phyloP scores from a whole-genome alignment of 495 filamentous ascomycete species.

The Tuber brumale region DNA sequence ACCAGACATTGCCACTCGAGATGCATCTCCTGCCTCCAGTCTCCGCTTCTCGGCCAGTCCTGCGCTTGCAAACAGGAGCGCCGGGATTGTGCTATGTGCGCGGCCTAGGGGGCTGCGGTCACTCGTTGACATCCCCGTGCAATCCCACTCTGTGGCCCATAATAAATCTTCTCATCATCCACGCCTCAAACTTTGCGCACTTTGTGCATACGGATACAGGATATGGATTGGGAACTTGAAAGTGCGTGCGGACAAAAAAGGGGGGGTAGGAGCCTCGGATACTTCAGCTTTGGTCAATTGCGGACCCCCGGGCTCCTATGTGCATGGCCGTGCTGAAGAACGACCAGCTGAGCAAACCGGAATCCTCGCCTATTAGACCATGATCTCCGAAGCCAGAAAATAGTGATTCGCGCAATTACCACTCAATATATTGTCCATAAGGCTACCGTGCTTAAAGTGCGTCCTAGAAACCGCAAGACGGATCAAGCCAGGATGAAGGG shows the following conservation, averaged over 20 bases:
- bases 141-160: not conserved
- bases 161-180: not conserved
- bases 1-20: not conserved
- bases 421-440: not conserved
- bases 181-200: not conserved
- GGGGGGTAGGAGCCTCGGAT: not conserved
- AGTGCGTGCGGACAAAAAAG: not conserved
- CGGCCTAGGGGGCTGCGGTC: not conserved
- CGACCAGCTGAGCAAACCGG: not conserved
- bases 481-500: not conserved
- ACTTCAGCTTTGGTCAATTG: not conserved
- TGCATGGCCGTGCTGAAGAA: not conserved
- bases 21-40: not conserved
- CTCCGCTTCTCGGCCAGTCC: not conserved
- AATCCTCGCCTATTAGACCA: not conserved
- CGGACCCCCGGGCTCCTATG: not conserved
- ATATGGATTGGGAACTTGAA: not conserved
- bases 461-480: not conserved
- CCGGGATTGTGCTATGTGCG: not conserved
- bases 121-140: not conserved
- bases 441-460: not conserved
- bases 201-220: not conserved
- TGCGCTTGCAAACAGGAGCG: not conserved
- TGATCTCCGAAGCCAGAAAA: not conserved
- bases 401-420: not conserved